Evolutionary conservation across 2,329 filamentous ascomycete genomes (phyloP).

Genomic region (Aaosphaeria arxii): DNA sequence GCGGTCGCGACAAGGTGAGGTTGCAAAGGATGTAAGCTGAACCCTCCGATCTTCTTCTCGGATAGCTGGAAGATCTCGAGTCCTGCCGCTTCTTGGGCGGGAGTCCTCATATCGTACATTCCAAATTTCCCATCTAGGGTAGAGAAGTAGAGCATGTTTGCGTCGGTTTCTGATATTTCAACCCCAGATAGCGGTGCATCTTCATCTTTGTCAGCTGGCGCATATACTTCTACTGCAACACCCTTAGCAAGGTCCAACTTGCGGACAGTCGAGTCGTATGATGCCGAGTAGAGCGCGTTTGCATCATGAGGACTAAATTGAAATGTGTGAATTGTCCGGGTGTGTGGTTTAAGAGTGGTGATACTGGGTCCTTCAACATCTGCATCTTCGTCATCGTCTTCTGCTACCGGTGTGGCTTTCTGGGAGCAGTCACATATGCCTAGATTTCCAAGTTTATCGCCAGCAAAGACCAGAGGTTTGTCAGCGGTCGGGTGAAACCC

Average conservation of each 20-base stretch:
- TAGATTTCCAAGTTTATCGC: slow-evolving; percentile 88
- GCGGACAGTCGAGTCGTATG: slow-evolving; percentile 90
- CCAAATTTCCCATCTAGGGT: slow-evolving; percentile 80
- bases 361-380: slow-evolving; percentile 72
- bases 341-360: slow-evolving; percentile 85
- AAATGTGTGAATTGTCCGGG: slow-evolving; percentile 82
- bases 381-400: slow-evolving; percentile 63
- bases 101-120: slow-evolving; percentile 70
- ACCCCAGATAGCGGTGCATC: slow-evolving; percentile 82
- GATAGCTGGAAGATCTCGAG: slow-evolving; percentile 70
- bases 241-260: slow-evolving; percentile 81
- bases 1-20: slow-evolving; percentile 86
- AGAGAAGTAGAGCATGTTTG: slow-evolving; percentile 79
- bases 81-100: slow-evolving; percentile 47
- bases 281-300: slow-evolving; percentile 77
- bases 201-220: slow-evolving; percentile 63
- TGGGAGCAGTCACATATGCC: slow-evolving; percentile 90
- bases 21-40: slow-evolving; percentile 75
- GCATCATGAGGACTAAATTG: slow-evolving; percentile 70
- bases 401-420: slow-evolving; percentile 49
- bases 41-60: slow-evolving; percentile 95
- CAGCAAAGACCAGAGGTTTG: slow-evolving; percentile 87
- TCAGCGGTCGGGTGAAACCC: slow-evolving; percentile 83
- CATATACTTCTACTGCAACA: slow-evolving; percentile 76
- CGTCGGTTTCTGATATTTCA: slow-evolving; percentile 69